These are phyloP conservation scores for Lasiosphaeriaceae sp. DNA, from an alignment of 495 filamentous ascomycete genomes.

Conservation along the genomic window DNA sequence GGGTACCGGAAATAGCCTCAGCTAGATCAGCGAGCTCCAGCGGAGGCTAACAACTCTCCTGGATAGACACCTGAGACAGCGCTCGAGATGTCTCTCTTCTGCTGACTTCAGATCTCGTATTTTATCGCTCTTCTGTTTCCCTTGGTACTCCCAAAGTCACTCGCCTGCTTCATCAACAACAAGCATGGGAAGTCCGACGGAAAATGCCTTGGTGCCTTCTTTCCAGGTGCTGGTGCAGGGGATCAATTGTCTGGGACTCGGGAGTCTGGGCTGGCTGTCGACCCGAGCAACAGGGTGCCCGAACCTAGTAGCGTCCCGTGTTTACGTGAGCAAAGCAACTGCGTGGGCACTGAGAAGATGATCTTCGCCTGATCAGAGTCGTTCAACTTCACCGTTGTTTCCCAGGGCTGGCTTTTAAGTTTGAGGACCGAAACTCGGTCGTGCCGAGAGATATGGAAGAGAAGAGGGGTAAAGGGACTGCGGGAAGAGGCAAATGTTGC, in stretches of 20 bases:
- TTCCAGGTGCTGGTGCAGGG: no score
- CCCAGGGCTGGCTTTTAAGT: neutral
- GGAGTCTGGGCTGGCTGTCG: no score
- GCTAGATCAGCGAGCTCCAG: neutral
- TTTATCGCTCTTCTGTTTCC: no score
- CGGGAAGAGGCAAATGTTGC: neutral
- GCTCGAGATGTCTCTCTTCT: no score
- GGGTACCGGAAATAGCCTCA: slow-evolving; percentile 17
- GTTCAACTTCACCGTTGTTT: neutral
- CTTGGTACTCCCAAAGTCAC: no score
- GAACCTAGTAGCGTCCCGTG: neutral
- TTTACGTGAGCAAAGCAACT: neutral
- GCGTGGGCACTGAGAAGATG: neutral
- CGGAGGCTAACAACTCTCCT: neutral
- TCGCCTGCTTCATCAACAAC: no score
- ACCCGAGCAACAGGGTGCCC: neutral
- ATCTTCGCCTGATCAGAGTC: neutral
- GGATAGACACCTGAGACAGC: no score
- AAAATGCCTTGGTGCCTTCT: no score
- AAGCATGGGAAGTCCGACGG: no score
- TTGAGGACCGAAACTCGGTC: neutral
- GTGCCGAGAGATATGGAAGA: neutral
- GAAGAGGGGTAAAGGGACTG: neutral
- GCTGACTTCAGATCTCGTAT: no score
- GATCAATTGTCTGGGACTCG: no score